Conservation (phyloP, 495 filamentous ascomycete genomes). For the Apodospora peruviana region DNA sequence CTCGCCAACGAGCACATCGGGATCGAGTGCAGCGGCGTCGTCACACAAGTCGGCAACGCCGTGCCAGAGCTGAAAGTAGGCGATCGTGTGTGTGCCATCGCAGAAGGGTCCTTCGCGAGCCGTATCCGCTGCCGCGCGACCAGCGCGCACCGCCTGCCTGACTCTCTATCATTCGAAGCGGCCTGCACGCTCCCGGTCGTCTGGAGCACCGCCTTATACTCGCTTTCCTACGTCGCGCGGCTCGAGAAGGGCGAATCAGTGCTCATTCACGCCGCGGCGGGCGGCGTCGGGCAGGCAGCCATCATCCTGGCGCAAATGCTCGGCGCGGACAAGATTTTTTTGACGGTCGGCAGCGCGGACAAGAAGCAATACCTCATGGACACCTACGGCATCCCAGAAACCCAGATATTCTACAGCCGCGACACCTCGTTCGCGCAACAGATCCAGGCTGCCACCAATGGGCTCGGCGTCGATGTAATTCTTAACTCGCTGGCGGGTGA, state of each 20-base stretch:
- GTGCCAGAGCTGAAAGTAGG: constrained; percentile 1
- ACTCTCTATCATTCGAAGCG: background rate
- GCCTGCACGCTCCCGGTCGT: background rate
- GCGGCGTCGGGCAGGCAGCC: constrained; percentile 43
- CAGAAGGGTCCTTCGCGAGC: background rate
- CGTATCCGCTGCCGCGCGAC: background rate
- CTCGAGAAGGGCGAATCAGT: background rate
- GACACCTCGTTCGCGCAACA: constrained; percentile 29
- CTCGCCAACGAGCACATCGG: background rate
- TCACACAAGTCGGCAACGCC: background rate
- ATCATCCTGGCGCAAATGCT: constrained; percentile 42
- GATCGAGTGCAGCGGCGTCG: background rate
- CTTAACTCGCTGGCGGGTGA: constrained; percentile 51
- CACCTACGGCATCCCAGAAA: constrained; percentile 36
- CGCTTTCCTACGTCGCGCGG: background rate
- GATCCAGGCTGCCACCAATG: constrained; percentile 37
- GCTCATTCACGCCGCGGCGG: constrained; percentile 7
- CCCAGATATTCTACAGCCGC: constrained; percentile 43
- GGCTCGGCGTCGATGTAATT: constrained; percentile 45
- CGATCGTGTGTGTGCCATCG: background rate
- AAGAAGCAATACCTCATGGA: constrained; percentile 40
- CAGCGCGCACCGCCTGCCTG: background rate
- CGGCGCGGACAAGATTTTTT: constrained; percentile 48
- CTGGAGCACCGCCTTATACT: background rate
- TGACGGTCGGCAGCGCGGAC: constrained; percentile 31